Conservation (phyloP, 75 land plant genomes). For the Selaginella tamariscina region DNA sequence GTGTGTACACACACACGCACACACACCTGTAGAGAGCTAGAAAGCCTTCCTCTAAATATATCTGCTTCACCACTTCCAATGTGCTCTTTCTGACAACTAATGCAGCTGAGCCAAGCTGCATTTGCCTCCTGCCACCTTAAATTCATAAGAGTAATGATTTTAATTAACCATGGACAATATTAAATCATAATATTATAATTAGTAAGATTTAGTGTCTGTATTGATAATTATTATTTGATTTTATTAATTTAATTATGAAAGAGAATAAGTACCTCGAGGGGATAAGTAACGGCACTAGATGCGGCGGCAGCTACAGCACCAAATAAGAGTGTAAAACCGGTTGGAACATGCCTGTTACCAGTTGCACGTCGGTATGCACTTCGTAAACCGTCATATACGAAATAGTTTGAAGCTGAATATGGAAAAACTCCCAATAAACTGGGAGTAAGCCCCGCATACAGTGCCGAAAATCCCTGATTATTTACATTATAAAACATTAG, state of each 20-base stretch:
- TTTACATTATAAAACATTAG: conserved; percentile 16
- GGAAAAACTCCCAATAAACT: conserved; percentile 30
- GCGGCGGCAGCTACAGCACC: conserved; percentile 27
- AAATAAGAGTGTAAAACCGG: conserved; percentile 18
- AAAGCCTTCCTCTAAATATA: not conserved
- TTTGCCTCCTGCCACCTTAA: conserved; percentile 27
- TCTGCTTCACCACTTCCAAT: not conserved
- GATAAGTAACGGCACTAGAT: conserved; percentile 29
- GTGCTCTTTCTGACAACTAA: not conserved
- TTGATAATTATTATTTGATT: no score
- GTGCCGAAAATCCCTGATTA: conserved; percentile 19
- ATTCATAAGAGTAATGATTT: not conserved
- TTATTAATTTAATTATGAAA: not conserved
- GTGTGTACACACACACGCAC: no score
- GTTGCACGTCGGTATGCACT: conserved; percentile 17
- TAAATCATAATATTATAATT: no score
- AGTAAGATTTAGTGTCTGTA: no score
- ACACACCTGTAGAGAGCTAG: conserved; percentile 6
- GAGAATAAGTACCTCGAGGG: conserved; percentile 16
- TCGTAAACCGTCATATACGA: conserved; percentile 26
- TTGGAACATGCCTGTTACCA: conserved; percentile 15
- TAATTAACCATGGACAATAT: no score
- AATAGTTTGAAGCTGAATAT: conserved; percentile 31
- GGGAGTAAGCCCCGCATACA: conserved; percentile 26
- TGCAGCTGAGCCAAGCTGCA: conserved; percentile 22